A percentile compares a stretch with the other conserved stretches of the same genome.
These are phyloP conservation scores for Daldinia caldariorum DNA, from an alignment of 495 filamentous ascomycete genomes.

Conservation along the genomic window DNA sequence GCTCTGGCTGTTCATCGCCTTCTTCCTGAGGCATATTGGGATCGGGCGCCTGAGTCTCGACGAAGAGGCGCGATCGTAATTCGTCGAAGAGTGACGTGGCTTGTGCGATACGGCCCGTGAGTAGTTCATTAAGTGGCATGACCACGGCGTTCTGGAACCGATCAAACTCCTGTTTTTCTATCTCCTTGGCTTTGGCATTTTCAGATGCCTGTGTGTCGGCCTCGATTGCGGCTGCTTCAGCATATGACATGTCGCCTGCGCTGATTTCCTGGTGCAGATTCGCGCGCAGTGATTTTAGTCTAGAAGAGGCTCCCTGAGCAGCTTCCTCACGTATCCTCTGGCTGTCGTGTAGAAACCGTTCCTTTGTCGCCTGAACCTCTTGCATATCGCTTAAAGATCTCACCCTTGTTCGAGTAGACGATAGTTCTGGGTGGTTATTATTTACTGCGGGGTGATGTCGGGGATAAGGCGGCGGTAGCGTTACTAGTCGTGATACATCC, in stretches of 20 bases:
- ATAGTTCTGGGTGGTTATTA: conserved; percentile 90
- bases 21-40: conserved; percentile 91
- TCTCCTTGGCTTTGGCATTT: conserved; percentile 68
- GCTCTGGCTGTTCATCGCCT: conserved; percentile 92
- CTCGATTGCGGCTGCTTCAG: conserved; percentile 76
- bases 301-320: conserved; percentile 53
- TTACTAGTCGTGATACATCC: conserved; percentile 91
- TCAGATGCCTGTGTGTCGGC: conserved; percentile 73
- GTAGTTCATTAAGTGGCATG: conserved; percentile 77
- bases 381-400: conserved; percentile 79
- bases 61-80: conserved; percentile 74
- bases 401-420: conserved; percentile 77
- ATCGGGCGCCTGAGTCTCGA: conserved; percentile 73
- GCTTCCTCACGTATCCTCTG: conserved; percentile 58
- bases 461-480: conserved; percentile 91
- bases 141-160: conserved; percentile 78
- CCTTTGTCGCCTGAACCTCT: conserved; percentile 74
- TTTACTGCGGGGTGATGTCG: conserved; percentile 94
- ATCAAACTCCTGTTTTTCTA: conserved; percentile 78
- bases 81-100: conserved; percentile 75
- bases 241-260: conserved; percentile 78
- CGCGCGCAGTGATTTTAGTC: conserved; percentile 55
- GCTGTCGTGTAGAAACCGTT: conserved; percentile 61
- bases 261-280: conserved; percentile 80
- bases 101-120: conserved; percentile 69